Percentiles rank a stretch among this genome's conserved stretches.
Conservation (phyloP, 2,329 filamentous ascomycete genomes). For the Sphaerulina musiva region DNA sequence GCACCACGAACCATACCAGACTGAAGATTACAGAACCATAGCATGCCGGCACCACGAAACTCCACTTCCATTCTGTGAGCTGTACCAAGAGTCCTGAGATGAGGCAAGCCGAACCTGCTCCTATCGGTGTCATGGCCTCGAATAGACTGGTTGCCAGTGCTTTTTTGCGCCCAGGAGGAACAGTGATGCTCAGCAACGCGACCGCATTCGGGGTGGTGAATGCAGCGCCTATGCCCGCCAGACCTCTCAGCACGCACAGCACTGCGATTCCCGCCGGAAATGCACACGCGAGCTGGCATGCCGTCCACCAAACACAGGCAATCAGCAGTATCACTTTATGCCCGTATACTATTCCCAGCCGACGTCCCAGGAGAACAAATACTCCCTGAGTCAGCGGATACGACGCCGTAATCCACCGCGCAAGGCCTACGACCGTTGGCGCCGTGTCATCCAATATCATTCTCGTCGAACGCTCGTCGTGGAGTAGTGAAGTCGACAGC, state of each 20-base stretch:
- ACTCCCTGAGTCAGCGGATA: slow-evolving; percentile 14
- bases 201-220: slow-evolving; percentile 6
- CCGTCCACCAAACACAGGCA: slow-evolving; percentile 7
- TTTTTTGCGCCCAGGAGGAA: slow-evolving; percentile 5
- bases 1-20: background rate
- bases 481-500: background rate
- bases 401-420: slow-evolving; percentile 12
- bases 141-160: background rate
- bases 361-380: slow-evolving; percentile 7
- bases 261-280: slow-evolving; percentile 1
- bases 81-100: slow-evolving; percentile 7
- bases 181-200: slow-evolving; percentile 4
- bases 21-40: background rate
- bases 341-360: slow-evolving; percentile 11
- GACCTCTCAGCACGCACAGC: slow-evolving; percentile 5
- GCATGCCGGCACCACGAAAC: slow-evolving; percentile 4
- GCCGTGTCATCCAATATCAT: background rate
- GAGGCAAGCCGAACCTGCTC: background rate
- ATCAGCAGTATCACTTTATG: slow-evolving; percentile 12
- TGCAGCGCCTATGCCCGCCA: slow-evolving; percentile 5
- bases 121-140: slow-evolving; percentile 1
- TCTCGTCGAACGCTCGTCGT: background rate
- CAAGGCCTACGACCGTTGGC: background rate
- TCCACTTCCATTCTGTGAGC: slow-evolving; percentile 10
- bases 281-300: slow-evolving; percentile 6